Base-by-base conservation (phyloP, 257 asterid genomes). In the Petrea volubilis region DNA sequence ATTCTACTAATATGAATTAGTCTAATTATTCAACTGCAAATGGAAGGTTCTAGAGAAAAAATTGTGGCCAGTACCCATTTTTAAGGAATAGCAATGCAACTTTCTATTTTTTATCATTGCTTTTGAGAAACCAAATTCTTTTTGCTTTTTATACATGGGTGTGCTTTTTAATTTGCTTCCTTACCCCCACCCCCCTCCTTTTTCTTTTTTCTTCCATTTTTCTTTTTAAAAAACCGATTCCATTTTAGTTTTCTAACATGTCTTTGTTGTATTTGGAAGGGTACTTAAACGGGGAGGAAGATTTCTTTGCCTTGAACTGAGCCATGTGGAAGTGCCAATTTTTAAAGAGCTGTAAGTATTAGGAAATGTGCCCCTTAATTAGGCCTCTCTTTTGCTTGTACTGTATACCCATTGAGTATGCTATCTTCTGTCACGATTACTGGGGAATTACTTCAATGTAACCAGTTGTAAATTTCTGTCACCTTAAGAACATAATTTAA, bases 251-350 rank as follows among this genome's bases (percentile, higher is more conserved):
- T 74, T 50, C 58, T 74, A 15, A 61, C 57, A 21, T 53, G 23
- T 75, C 62, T 21, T 57, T 70, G 28, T 29, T 68, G 64, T 72
- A 58, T 41, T 71, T 78, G 58, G 44, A 80, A 94, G 98, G 92
- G 97, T 94, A 65, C 96, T 94, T 75, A 94, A 82, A 83, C 84
- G 78, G 33, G 98, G 98, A 70, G 98, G 98, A 79, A 86, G 96
- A 79, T 94, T 94, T 83, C 96, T 94, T 69, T 94, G 97, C 85
- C 98, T 94, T 70, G 98, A 94, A 68, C 79, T 91, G 77, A 89
- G 97, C 85, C 98, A 89, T 66, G 96, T 91, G 60, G 96, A 94
- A 34, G 34, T 74, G 73, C 97, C 97, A 13, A 29, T 94, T 53
- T 80, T 89, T 29, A 94, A 89, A 77, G 83, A 94, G 43, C 64